Conservation (phyloP, 2,329 filamentous ascomycete genomes). For the Dothideomycetes sp. region DNA sequence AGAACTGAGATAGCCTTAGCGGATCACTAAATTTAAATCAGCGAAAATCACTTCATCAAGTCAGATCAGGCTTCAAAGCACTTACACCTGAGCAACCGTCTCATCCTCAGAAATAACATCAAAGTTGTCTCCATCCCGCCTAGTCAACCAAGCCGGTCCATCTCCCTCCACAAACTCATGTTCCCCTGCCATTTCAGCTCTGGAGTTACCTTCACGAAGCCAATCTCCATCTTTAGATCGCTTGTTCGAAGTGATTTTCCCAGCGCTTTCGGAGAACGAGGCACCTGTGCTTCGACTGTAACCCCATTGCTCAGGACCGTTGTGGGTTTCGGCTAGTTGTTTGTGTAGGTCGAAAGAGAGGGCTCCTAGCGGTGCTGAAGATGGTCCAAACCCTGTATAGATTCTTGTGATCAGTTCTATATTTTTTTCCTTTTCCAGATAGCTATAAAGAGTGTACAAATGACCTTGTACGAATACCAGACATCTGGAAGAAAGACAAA, state of each 20-base stretch:
- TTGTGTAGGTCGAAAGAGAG: constrained; percentile 63
- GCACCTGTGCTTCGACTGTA: constrained; percentile 49
- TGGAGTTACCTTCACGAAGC: constrained; percentile 55
- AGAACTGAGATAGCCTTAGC: constrained; percentile 53
- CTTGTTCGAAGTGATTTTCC: constrained; percentile 20
- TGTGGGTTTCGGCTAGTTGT: constrained; percentile 50
- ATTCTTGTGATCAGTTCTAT: not conserved
- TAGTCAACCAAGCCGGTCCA: constrained; percentile 51
- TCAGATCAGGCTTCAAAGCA: constrained; percentile 15
- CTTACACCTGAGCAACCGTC: constrained; percentile 56
- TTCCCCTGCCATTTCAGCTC: constrained; percentile 43
- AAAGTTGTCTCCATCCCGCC: constrained; percentile 45
- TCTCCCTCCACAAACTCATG: constrained; percentile 26
- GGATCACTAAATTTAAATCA: constrained; percentile 48
- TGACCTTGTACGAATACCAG: too few relatives aligned
- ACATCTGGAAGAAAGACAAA: too few relatives aligned
- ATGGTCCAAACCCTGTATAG: constrained; percentile 21
- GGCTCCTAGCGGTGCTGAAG: constrained; percentile 36
- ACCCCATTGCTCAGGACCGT: constrained; percentile 51
- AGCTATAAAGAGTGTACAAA: constrained; percentile 14
- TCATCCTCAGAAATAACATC: constrained; percentile 54
- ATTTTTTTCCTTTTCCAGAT: not conserved
- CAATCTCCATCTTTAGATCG: constrained; percentile 50
- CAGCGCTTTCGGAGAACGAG: constrained; percentile 28
- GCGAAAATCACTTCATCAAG: not conserved